phyloP scores from a whole-genome alignment of 2,329 filamentous ascomycete genomes.

The Clonostachys chloroleuca region DNA sequence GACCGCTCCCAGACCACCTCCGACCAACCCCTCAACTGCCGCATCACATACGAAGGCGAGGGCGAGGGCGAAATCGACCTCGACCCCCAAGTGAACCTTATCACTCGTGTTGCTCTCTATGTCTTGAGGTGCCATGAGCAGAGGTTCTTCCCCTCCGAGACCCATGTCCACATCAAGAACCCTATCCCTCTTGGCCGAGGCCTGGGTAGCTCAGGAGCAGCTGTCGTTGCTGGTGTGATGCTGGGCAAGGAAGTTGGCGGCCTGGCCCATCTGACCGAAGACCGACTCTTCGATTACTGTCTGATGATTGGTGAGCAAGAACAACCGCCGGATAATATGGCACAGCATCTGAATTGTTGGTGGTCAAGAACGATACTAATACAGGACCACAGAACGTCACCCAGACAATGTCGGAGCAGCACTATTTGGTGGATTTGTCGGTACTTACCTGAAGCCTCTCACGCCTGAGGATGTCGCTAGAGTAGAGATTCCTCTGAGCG shows the following conservation, averaged over 20 bases:
- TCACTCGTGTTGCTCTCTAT: slow-evolving; percentile 91
- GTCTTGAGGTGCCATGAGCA: slow-evolving; percentile 89
- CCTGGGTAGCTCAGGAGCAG: slow-evolving; percentile 90
- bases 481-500: slow-evolving; percentile 88
- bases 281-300: slow-evolving; percentile 89
- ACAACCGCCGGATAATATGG: not conserved
- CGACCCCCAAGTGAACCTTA: slow-evolving; percentile 81
- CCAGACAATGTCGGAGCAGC: slow-evolving; percentile 94
- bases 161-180: slow-evolving; percentile 92
- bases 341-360: not conserved
- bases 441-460: slow-evolving; percentile 91
- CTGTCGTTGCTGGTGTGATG: slow-evolving; percentile 92
- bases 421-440: slow-evolving; percentile 93
- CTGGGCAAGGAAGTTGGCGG: slow-evolving; percentile 85
- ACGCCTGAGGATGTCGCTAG: slow-evolving; percentile 84
- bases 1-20: slow-evolving; percentile 51
- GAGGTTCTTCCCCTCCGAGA: slow-evolving; percentile 77
- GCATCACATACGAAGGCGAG: slow-evolving; percentile 84
- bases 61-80: slow-evolving; percentile 73
- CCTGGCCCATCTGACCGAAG: slow-evolving; percentile 67
- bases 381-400: slow-evolving; percentile 61
- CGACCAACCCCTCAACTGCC: slow-evolving; percentile 72
- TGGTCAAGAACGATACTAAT: not conserved
- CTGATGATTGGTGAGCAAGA: slow-evolving; percentile 77
- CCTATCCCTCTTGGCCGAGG: slow-evolving; percentile 90